Conservation (phyloP, 2,329 filamentous ascomycete genomes). For the Didymella glomerata region DNA sequence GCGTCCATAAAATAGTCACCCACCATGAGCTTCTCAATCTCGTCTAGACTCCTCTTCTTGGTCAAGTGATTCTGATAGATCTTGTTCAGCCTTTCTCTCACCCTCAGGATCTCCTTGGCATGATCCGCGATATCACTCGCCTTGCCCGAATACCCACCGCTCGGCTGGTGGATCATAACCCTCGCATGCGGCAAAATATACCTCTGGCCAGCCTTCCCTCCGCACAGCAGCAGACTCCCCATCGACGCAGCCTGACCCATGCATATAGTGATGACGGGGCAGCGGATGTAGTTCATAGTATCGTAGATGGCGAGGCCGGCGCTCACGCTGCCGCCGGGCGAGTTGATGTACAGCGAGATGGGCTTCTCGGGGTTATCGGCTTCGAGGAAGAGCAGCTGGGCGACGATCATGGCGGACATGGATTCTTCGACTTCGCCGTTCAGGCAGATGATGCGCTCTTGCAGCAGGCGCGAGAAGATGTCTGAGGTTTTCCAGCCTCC, state of each 20-base stretch:
- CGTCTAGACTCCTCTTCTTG: slow-evolving; percentile 75
- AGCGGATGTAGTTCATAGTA: slow-evolving; percentile 96
- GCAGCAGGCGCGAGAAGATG: slow-evolving; percentile 59
- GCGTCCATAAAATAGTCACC: slow-evolving; percentile 93
- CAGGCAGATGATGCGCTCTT: slow-evolving; percentile 90
- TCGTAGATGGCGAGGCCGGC: slow-evolving; percentile 92
- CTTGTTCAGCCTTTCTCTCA: slow-evolving; percentile 84
- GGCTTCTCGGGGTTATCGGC: slow-evolving; percentile 94
- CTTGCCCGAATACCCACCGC: slow-evolving; percentile 74
- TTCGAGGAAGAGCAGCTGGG: slow-evolving; percentile 97
- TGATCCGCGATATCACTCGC: slow-evolving; percentile 92
- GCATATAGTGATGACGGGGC: slow-evolving; percentile 92
- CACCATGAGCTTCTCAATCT: slow-evolving; percentile 96
- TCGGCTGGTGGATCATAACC: slow-evolving; percentile 97
- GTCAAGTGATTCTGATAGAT: slow-evolving; percentile 91
- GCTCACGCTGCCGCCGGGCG: slow-evolving; percentile 89
- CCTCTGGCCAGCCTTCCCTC: slow-evolving; percentile 83
- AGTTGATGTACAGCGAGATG: slow-evolving; percentile 98
- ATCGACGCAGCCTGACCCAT: slow-evolving; percentile 94
- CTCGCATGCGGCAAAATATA: slow-evolving; percentile 92
- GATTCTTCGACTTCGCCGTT: slow-evolving; percentile 92
- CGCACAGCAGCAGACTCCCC: slow-evolving; percentile 87
- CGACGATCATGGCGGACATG: slow-evolving; percentile 91
- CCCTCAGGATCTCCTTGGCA: slow-evolving; percentile 91
- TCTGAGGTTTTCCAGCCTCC: slow-evolving; percentile 62